Base-by-base conservation (phyloP, 345 rosid genomes). In the Citrus reticulata region DNA sequence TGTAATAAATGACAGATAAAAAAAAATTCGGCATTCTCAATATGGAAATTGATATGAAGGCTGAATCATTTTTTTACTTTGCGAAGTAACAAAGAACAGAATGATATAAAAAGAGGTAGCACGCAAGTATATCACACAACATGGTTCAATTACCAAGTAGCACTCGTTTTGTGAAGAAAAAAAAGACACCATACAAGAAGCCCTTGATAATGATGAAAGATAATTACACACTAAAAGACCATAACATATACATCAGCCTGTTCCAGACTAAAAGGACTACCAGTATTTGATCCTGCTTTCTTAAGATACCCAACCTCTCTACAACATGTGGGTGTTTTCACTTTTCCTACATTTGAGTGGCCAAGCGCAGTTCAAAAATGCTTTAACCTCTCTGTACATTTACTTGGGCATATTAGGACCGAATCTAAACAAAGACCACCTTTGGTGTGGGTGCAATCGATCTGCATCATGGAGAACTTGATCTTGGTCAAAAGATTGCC, bases 391-490 rank as follows among this genome's bases (percentile, higher is more conserved):
- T 86, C 90, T 85, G 81, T 89, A 55, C 82, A 88, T 65, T 82
- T 86, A 77, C 90, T 87, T 2, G 99, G 99, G 84, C 79, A 91
- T 80, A 94, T 88, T 65, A 86, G 72, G 22, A 93, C 95, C 55
- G 93, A 90, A 82, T 97, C 98, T 80, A 97, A 58, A 82, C 95
- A 93, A 0, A 97, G 86, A 63, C 99, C 99, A 3, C 99, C 99
- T 85, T 97, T 97, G 24, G 98, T 94, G 83, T 97, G 99, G 0
- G 99, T 97, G 84, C 99, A 97, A 79, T 97, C 99, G 20, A 97
- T 97, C 81, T 97, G 99, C 37, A 91, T 97, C 93, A 93, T 86
- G 1, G 98, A 92, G 86, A 94, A 91, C 74, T 87, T 94, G 13
- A 97, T 86, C 86, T 85, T 91, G 2, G 86, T 90, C 1, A 87